These are phyloP conservation scores for Aspergillus carlsbadensis DNA, from an alignment of 495 filamentous ascomycete genomes.

Conservation along the genomic window DNA sequence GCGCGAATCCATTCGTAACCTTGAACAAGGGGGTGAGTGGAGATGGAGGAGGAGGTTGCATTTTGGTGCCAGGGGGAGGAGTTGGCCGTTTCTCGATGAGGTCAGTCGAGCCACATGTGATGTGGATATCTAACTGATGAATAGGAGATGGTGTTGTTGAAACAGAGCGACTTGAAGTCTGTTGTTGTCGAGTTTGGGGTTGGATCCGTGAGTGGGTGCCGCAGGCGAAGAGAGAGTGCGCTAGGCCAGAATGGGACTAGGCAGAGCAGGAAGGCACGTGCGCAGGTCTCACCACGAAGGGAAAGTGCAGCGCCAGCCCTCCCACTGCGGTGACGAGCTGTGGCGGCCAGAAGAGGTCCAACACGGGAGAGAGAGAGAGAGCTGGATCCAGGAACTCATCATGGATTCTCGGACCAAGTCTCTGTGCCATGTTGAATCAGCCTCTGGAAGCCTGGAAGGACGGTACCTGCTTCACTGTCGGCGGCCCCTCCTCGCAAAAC, in stretches of 20 bases:
- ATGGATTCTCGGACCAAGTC: too few relatives aligned
- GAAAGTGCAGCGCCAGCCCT: conserved; percentile 1
- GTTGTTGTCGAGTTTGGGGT: too few relatives aligned
- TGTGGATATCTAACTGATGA: too few relatives aligned
- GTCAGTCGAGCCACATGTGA: too few relatives aligned
- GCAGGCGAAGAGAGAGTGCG: neutral
- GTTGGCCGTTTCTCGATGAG: neutral
- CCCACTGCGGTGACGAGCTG: neutral
- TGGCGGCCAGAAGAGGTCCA: too few relatives aligned
- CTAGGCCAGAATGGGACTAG: conserved; percentile 1
- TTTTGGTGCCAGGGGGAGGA: conserved; percentile 10
- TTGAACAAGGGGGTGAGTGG: conserved; percentile 20
- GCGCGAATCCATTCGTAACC: conserved; percentile 25
- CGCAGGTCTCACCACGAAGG: neutral
- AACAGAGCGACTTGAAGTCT: neutral
- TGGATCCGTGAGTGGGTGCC: neutral
- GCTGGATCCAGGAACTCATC: neutral
- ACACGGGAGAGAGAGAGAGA: too few relatives aligned
- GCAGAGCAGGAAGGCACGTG: neutral
- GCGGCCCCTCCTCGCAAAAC: neutral
- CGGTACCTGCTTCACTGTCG: neutral
- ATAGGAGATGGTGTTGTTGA: too few relatives aligned
- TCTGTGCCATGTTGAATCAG: too few relatives aligned
- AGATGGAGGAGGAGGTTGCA: conserved; percentile 22
- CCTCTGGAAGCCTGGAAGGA: too few relatives aligned